Percentiles rank a stretch among this genome's conserved stretches.
Conservation (phyloP, 768 basidiomycete species). For the Lactarius hatsudake region DNA sequence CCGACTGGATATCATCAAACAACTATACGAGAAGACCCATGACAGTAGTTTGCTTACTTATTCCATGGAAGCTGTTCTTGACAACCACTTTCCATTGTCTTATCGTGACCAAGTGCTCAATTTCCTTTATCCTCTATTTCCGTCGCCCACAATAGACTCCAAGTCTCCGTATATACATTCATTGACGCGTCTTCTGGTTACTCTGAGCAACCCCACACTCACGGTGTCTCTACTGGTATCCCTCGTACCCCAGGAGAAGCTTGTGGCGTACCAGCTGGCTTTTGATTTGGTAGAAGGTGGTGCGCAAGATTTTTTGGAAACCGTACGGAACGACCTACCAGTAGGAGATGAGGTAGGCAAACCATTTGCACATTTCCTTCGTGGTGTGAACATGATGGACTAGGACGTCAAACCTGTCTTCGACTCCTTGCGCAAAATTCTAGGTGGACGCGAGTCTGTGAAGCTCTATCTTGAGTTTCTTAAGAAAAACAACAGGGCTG, state of each 20-base stretch:
- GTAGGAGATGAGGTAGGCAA: constrained; percentile 58
- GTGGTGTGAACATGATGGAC: background rate
- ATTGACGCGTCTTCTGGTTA: constrained; percentile 85
- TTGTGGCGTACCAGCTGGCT: constrained; percentile 91
- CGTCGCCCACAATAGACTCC: constrained; percentile 63
- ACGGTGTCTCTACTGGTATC: constrained; percentile 72
- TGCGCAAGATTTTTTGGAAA: constrained; percentile 87
- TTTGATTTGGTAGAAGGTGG: constrained; percentile 96
- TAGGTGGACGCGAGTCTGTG: constrained; percentile 89
- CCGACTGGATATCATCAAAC: constrained; percentile 81
- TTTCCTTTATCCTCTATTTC: constrained; percentile 85
- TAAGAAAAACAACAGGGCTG: constrained; percentile 89
- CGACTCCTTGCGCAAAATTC: constrained; percentile 75
- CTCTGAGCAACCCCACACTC: constrained; percentile 77
- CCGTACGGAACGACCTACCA: constrained; percentile 64
- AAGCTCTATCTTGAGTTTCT: constrained; percentile 95
- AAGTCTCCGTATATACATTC: constrained; percentile 76
- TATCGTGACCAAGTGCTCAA: constrained; percentile 81
- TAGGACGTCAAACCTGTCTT: constrained; percentile 62
- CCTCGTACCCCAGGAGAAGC: constrained; percentile 64
- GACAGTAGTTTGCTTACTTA: constrained; percentile 85
- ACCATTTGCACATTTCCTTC: background rate
- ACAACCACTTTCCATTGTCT: constrained; percentile 82
- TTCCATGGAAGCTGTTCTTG: constrained; percentile 88
- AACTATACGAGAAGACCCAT: constrained; percentile 66